These are phyloP conservation scores for Marasmius fiardii DNA, from an alignment of 1,284 basidiomycete genomes.

Conservation along the genomic window DNA sequence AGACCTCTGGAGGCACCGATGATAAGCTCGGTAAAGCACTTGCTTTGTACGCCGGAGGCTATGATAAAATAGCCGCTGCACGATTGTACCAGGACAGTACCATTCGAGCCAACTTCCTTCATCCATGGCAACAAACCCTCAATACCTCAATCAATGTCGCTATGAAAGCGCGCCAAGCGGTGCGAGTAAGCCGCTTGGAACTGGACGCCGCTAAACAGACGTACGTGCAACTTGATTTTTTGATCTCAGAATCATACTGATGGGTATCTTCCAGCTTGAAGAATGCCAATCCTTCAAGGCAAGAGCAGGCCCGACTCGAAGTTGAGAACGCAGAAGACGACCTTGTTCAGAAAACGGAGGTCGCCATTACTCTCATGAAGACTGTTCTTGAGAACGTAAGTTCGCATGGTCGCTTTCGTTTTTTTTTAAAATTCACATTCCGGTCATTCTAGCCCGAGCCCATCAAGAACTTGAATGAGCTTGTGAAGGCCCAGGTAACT, in stretches of 20 bases:
- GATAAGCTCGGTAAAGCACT: conserved; percentile 79
- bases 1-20: conserved; percentile 42
- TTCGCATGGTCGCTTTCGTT: conserved; percentile 2
- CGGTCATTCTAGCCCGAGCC: conserved; percentile 76
- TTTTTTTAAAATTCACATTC: conserved; percentile 1
- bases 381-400: conserved; percentile 92
- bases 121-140: conserved; percentile 90
- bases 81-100: conserved; percentile 80
- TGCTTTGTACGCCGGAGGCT: conserved; percentile 75
- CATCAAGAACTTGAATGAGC: conserved; percentile 88
- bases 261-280: conserved; percentile 58
- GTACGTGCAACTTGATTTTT: conserved; percentile 28
- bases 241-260: background rate
- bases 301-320: conserved; percentile 86
- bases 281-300: conserved; percentile 66
- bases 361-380: conserved; percentile 98
- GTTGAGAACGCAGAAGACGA: conserved; percentile 96
- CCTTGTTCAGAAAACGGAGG: conserved; percentile 95
- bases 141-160: conserved; percentile 81
- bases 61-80: conserved; percentile 87
- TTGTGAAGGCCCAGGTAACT: conserved; percentile 80
- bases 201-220: conserved; percentile 67
- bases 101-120: conserved; percentile 75
- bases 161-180: conserved; percentile 88
- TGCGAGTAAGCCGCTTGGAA: conserved; percentile 78